Base-by-base conservation (phyloP, 192 early-diverging fungal genomes). In the Linnemannia elongata region DNA sequence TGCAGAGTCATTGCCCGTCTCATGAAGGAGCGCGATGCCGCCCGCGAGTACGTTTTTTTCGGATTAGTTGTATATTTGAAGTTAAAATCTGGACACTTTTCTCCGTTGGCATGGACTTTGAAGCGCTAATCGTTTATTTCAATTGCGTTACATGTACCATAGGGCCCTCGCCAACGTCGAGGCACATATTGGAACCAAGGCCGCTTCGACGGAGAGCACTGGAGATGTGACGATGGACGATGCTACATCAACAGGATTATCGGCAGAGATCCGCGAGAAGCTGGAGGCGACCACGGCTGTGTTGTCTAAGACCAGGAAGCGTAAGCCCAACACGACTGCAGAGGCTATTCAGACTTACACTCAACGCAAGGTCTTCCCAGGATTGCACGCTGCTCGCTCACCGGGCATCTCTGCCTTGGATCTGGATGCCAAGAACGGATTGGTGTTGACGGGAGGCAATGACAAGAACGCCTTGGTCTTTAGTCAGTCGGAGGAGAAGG, bases 1-100 rank as follows among this genome's bases (percentile, higher is more conserved):
- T 96, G 97, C 76, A 88, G 98, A 74, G 98, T 99, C 6, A 96
- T 99, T 89, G 98, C 97, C 5, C 91, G 98, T 39, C 89, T 99
- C 38, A 90, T 96, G 81, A 95, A 94, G 83, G 98, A 99, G 85
- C 92, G 97, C 44, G 97, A 99, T 88, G 93, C 96, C 75, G 97
- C 97, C 54, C 91, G 98, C 54, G 92, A 93, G 91, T 92, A 89
- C 83, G 88, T 86, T 39, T 57, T 38, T 30, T 2, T 30, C 6
- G 27, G 4, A 4, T 33, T 33, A 4, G 2, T 66, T 66, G 1
- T 0, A 15, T 4, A 33, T 66, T 15, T 4, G 10, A 2, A 4
- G 7, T 66, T 15, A 6, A 9, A 33, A 15, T 4, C n/a, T 66
- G 3, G 55, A 2, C 3, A 66, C 7, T 13, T 13, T 35, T 33